Conservation (phyloP, 2,329 filamentous ascomycete genomes). For the Aspergillus fructus region DNA sequence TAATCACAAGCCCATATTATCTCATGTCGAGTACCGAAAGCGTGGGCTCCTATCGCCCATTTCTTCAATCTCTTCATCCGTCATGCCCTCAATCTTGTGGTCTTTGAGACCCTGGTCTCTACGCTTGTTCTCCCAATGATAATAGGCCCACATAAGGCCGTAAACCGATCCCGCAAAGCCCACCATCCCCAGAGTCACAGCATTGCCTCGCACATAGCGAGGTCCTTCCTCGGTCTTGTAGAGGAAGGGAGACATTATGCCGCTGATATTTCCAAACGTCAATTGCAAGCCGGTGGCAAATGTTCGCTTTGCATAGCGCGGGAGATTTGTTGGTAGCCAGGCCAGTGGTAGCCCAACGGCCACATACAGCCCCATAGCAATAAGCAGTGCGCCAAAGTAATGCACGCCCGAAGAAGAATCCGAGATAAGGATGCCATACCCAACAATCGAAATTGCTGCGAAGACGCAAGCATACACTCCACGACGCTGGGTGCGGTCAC, state of each 20-base stretch:
- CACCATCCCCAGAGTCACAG: constrained; percentile 60
- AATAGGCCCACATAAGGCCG: constrained; percentile 56
- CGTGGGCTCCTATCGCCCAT: constrained; percentile 44
- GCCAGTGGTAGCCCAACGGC: constrained; percentile 56
- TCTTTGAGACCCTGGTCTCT: constrained; percentile 38
- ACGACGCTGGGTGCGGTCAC: constrained; percentile 66
- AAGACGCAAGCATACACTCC: constrained; percentile 65
- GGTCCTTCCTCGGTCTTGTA: constrained; percentile 51
- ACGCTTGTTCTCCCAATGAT: constrained; percentile 48
- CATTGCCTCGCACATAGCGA: constrained; percentile 62
- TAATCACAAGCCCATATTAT: neutral
- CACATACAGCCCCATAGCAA: constrained; percentile 70
- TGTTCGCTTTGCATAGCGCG: constrained; percentile 73
- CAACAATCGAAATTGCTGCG: constrained; percentile 62
- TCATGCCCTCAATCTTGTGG: constrained; percentile 37
- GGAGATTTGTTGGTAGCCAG: constrained; percentile 65
- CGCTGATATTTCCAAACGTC: constrained; percentile 67
- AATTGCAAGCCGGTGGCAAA: constrained; percentile 71
- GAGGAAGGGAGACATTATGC: constrained; percentile 70
- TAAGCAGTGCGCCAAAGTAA: constrained; percentile 75
- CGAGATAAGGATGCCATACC: constrained; percentile 68
- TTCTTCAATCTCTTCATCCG: constrained; percentile 44
- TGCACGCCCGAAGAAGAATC: constrained; percentile 61
- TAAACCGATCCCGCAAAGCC: constrained; percentile 56
- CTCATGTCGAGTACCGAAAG: constrained; percentile 40